Evolutionary conservation across 495 filamentous ascomycete genomes (phyloP).

Genomic region (Aspergillus bertholletiae): DNA sequence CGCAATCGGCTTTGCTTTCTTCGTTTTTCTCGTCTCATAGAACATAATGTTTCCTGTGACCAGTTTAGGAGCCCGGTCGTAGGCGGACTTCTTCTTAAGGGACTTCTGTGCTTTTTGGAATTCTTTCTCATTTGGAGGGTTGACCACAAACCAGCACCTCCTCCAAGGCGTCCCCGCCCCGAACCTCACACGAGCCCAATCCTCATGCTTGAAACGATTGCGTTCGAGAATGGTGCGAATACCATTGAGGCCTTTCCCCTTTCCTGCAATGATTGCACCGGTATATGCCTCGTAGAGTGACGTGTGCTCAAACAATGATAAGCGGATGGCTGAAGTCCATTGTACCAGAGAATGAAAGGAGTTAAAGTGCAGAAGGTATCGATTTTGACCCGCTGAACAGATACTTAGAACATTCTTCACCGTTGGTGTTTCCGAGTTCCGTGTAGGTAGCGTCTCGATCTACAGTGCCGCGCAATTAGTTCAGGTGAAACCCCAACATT

Average conservation of each 20-base stretch:
- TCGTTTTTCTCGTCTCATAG: constrained; percentile 90
- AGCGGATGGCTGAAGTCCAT: constrained; percentile 92
- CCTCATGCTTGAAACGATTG: constrained; percentile 69
- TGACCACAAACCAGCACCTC: constrained; percentile 93
- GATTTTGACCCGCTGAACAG: constrained; percentile 91
- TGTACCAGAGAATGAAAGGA: constrained; percentile 89
- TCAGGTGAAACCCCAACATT: not conserved
- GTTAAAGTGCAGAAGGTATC: constrained; percentile 94
- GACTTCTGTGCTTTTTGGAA: constrained; percentile 77
- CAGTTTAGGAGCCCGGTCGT: constrained; percentile 63
- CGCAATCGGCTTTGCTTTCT: constrained; percentile 85
- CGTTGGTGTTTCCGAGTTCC: constrained; percentile 66
- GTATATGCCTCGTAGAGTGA: constrained; percentile 96
- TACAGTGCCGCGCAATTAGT: constrained; percentile 29
- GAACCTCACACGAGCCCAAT: constrained; percentile 95
- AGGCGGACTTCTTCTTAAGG: constrained; percentile 79
- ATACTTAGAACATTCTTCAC: constrained; percentile 93
- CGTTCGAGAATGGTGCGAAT: constrained; percentile 84
- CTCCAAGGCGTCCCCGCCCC: constrained; percentile 96
- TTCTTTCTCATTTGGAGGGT: constrained; percentile 90
- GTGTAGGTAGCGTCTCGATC: constrained; percentile 89
- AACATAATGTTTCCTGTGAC: constrained; percentile 90
- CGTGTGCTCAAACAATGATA: constrained; percentile 92
- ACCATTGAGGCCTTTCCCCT: constrained; percentile 82
- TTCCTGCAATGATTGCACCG: constrained; percentile 90